These are phyloP conservation scores for Phaeotremella fagi DNA, from an alignment of 768 basidiomycete species.

Conservation along the genomic window DNA sequence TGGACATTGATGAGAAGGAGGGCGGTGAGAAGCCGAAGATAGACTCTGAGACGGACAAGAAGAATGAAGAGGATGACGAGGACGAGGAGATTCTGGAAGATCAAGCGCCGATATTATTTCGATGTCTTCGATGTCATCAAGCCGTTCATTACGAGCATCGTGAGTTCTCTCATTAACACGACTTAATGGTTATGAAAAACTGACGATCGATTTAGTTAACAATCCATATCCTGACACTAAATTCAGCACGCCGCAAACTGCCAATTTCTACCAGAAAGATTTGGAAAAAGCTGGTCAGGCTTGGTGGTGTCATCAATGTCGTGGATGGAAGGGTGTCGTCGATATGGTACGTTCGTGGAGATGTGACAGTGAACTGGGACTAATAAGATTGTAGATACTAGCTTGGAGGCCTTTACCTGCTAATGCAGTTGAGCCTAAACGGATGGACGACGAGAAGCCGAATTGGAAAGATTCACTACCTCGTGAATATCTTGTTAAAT, in stretches of 20 bases:
- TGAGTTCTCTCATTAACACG: conserved; percentile 11
- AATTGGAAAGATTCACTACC: conserved; percentile 63
- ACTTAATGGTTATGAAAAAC: background rate
- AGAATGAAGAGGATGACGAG: conserved; percentile 53
- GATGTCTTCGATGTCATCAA: conserved; percentile 78
- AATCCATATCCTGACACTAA: conserved; percentile 53
- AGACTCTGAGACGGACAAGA: conserved; percentile 50
- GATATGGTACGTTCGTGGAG: conserved; percentile 55
- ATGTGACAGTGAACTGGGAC: too few species aligned
- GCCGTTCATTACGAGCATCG: conserved; percentile 72
- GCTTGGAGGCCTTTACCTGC: conserved; percentile 84
- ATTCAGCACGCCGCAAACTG: conserved; percentile 50
- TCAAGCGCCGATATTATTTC: conserved; percentile 56
- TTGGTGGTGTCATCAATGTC: conserved; percentile 67
- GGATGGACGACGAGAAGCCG: conserved; percentile 50
- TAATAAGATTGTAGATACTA: conserved; percentile 56
- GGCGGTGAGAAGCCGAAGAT: conserved; percentile 49
- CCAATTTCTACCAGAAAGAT: conserved; percentile 31
- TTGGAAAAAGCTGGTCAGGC: conserved; percentile 2
- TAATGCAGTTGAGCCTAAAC: conserved; percentile 57
- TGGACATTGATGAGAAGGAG: conserved; percentile 54
- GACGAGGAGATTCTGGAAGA: conserved; percentile 19
- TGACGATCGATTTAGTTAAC: conserved; percentile 51
- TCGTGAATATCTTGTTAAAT: conserved; percentile 92
- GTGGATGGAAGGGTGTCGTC: conserved; percentile 62